Evolutionary conservation across 2,329 filamentous ascomycete genomes (phyloP).

Genomic region (Lithohypha guttulata): DNA sequence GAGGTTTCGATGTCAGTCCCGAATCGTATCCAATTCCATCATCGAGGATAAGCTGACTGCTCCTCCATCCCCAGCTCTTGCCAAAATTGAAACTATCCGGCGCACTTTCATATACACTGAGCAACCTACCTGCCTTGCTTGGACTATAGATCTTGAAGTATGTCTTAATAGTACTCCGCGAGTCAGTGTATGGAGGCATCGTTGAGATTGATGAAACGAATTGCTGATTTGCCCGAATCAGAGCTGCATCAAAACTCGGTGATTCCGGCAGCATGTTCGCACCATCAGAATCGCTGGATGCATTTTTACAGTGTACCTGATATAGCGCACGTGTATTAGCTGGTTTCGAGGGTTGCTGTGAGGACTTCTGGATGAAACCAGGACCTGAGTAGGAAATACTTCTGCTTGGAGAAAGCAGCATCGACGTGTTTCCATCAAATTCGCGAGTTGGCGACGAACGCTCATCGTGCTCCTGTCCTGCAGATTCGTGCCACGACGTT

Average conservation of each 20-base stretch:
- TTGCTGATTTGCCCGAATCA: slow-evolving; percentile 21
- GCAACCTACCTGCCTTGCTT: slow-evolving; percentile 45
- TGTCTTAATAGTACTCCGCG: slow-evolving; percentile 46
- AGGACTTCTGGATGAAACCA: slow-evolving; percentile 26
- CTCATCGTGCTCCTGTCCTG: slow-evolving; percentile 14
- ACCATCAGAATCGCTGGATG: background rate
- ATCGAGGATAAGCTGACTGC: slow-evolving; percentile 62
- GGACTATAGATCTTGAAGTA: slow-evolving; percentile 55
- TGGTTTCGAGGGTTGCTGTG: slow-evolving; percentile 13
- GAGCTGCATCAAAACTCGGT: slow-evolving; percentile 23
- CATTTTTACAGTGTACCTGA: background rate
- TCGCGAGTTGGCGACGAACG: slow-evolving; percentile 12
- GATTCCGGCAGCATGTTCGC: slow-evolving; percentile 8
- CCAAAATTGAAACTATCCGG: slow-evolving; percentile 50
- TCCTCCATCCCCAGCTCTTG: slow-evolving; percentile 53
- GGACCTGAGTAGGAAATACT: slow-evolving; percentile 37
- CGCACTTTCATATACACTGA: slow-evolving; percentile 49
- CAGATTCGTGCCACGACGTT: slow-evolving; percentile 10
- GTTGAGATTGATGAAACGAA: slow-evolving; percentile 29
- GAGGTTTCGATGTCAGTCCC: slow-evolving; percentile 21
- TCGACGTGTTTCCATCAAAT: slow-evolving; percentile 9
- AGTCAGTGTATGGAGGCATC: slow-evolving; percentile 45
- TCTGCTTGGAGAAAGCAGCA: slow-evolving; percentile 3
- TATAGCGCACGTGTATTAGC: slow-evolving; percentile 4
- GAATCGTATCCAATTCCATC: slow-evolving; percentile 70